Evolutionary conservation across 208 protist species (phyloP), one percentile per base, ranked within the genome.

Genomic region (Plasmodiophora brassicae): DNA sequence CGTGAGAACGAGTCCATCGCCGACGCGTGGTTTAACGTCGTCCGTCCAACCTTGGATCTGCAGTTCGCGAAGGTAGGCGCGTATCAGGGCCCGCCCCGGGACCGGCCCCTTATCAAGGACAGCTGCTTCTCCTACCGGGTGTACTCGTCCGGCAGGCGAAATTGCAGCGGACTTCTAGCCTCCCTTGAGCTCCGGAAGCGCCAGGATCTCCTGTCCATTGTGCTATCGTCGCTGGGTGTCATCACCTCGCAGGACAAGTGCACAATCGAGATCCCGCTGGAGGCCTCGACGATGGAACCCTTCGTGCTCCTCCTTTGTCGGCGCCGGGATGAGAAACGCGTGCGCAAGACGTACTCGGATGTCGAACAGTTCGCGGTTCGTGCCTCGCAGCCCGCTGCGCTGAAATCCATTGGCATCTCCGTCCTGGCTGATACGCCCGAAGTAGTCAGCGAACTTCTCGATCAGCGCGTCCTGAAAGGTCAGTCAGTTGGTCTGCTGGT

Each of bases 21-120:
- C 41, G 41, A 8, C 65, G 65, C 5, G 20, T 78, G 65, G 65
- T 78, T 78, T 38, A 78, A 78, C 41, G n/a, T 5, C 65, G 41
- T 78, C 41, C 32, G 41, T 14, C 65, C 65, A 38, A 78, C 41
- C n/a, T 38, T 78, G 20, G 14, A 78, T 14, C 14, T 78, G 20
- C 65, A 78, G n/a, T 78, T 78, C n/a, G 65, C 65, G 10, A 78
- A 78, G n/a, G 65, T 78, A 5, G 65, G 65, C 5, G 65, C 65
- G 20, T 78, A 78, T 78, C 65, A 78, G 5, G 65, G 65, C 41
- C 32, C 65, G 20, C 32, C 65, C 5, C 5, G n/a, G 5, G 41
- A 32, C 41, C n/a, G 14, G 65, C 10, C 41, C 41, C 65, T 78
- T 8, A 5, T 78, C n/a, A 78, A 78, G 65, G 65, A 78, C 20